Evolutionary conservation across 2,329 filamentous ascomycete species (phyloP), one percentile per base, ranked within the genome.

Genomic region (Periconia digitata): DNA sequence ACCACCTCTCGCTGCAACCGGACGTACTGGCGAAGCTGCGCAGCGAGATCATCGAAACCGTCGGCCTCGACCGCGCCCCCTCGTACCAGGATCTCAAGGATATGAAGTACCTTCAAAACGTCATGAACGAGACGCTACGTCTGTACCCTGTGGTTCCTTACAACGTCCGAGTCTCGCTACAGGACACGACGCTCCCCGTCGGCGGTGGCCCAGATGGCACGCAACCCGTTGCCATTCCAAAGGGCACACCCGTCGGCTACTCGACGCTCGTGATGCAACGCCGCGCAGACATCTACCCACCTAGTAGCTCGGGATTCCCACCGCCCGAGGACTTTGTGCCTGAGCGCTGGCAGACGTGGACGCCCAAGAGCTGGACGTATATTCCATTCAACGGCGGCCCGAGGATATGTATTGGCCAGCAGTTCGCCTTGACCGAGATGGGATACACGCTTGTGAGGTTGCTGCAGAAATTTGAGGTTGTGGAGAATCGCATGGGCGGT

Each of bases 1-100:
- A 94, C 70, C 90, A 96, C 70, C 79, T 96, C 2, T 82, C 85
- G 32, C 83, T 84, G 15, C 79, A 89, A 56, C 90, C 90, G 0
- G 74, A 82, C 2, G 79, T 83, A 2, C 81, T 90, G 3, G 68
- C 75, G 44, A 88, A 84, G 66, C 78, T 96, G 43, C 84, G 91
- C 20, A 71, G 75, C 20, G 90, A 96, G 70, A 90, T 96, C 62
- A 69, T 85, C 21, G 67, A 79, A 1, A 76, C 77, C 0, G 80
- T 96, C 4, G 91, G 91, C 1, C 69, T 80, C 6, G 74, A 82
- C 13, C 72, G 78, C 6, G 73, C 77, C 3, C 77, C 76, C 8
- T 90, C 86, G 0, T 96, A 95, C 69, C 80, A 83, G 12, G 83
- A 96, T 64, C 79, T 96, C 50, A 96, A 95, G 76, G 80, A 80